Conservation (phyloP, 2,329 filamentous ascomycete species). For the Ophiocordyceps camponoti-rufipedis region DNA sequence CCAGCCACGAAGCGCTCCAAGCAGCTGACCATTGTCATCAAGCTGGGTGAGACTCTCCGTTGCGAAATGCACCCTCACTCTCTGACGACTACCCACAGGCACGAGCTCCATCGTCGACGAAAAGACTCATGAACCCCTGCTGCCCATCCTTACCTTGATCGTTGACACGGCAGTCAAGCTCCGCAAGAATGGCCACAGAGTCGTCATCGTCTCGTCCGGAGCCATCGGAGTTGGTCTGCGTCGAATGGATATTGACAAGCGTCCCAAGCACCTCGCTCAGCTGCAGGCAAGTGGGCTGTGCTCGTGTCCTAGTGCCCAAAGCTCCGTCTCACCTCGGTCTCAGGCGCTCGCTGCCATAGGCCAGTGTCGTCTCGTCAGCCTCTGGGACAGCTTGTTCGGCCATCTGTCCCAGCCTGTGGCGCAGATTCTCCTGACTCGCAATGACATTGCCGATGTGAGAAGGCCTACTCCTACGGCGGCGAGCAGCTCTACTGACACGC, state of each 20-base stretch:
- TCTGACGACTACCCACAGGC: constrained; percentile 31
- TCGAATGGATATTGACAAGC: constrained; percentile 71
- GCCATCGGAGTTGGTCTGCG: constrained; percentile 88
- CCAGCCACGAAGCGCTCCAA: constrained; percentile 43
- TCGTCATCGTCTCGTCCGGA: constrained; percentile 92
- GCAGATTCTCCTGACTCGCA: constrained; percentile 84
- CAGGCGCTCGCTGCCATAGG: constrained; percentile 86
- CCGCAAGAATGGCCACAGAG: constrained; percentile 77
- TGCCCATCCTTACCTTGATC: constrained; percentile 80
- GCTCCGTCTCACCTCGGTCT: not conserved
- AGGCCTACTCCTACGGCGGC: not conserved
- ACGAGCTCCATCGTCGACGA: constrained; percentile 99
- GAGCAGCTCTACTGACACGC: constrained; percentile 3
- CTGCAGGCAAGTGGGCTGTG: constrained; percentile 43
- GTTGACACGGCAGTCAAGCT: constrained; percentile 85
- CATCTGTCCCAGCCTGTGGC: constrained; percentile 82
- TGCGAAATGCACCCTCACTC: not conserved
- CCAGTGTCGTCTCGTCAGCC: constrained; percentile 82
- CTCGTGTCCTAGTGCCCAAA: too few species aligned
- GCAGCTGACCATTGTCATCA: constrained; percentile 50
- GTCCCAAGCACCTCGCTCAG: constrained; percentile 78
- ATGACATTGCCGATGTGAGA: constrained; percentile 83
- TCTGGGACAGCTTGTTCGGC: constrained; percentile 86
- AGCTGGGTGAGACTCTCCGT: constrained; percentile 49
- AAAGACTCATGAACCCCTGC: constrained; percentile 77